Evolutionary conservation across 176 grass and related monocot species (phyloP), one percentile per base, ranked within the genome.

Genomic region (Avena sativa): DNA sequence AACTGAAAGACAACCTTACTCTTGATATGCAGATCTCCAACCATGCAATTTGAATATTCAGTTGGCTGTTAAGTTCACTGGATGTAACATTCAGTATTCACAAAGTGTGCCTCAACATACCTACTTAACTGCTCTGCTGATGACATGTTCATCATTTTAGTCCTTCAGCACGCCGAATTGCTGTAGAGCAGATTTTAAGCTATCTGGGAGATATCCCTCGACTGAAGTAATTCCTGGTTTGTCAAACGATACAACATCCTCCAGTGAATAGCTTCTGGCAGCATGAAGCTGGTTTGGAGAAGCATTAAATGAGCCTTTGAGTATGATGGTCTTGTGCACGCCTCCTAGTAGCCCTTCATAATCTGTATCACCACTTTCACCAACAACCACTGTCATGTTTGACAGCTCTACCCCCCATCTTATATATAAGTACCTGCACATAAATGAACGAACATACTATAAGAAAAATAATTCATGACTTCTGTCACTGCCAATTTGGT

Each of bases 291-390:
- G 71, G 71, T 89, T 94, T 71, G 88, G 86, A 66, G 74, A 67
- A 51, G 57, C 74, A 86, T 97, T 97, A 65, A 91, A 91, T 60
- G 90, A 56, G 49, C 95, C 95, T 83, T 88, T 94, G 14, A 97
- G 81, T 84, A 97, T 75, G n/a, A 97, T 86, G 20, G 88, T 91
- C 70, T 91, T 94, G 63, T 94, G 95, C 67, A 97, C 44, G 5
- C 95, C 92, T 79, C 90, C 90, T 44, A 94, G 88, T 78, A 94
- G 63, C 69, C 81, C 90, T 75, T 97, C 95, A 84, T 97, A 97
- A 91, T 97, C 92, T 78, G 90, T 92, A 75, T 97, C 95, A 43
- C 95, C 95, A 84, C 88, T 92, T 89, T 94, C 90, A 86, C 95
- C 90, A 23, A 97, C 95, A 68, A 92, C 74, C 34, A 97, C 90